Evolutionary conservation across 805 yeast genomes (phyloP), one percentile per base, ranked within the genome.

Genomic region (Lipomyces sp.): DNA sequence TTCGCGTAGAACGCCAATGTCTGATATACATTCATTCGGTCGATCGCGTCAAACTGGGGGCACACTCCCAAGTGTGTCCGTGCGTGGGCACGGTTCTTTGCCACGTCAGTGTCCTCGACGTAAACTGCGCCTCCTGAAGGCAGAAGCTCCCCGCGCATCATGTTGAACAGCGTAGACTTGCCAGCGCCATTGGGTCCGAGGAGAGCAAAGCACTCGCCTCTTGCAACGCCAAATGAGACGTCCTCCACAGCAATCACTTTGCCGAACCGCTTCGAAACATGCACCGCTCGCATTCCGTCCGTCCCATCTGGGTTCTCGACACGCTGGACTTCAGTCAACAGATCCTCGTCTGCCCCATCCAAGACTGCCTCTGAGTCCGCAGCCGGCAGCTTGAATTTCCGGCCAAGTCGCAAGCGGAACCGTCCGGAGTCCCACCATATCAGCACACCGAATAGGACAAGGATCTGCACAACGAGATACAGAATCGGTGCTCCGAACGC

Each of bases 131-230:
- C 71, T 2, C 39, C 43, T 4, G 63, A 49, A 1, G 70, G 65
- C 11, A 42, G 43, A 18, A 63, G 49, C 42, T 68, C 71, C 2
- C 71, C 71, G 4, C 71, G 63, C 44, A 68, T 63, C 66, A 68
- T 60, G 49, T 67, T 65, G 51, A 68, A 65, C 6, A 63, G 59
- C 5, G 71, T 67, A 3, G 71, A 66, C 46, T 68, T 68, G 2
- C 71, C 71, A 2, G 71, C 71, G 26, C 71, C 71, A 41, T 68
- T 68, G 1, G 71, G 71, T 0, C 71, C 71, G 24, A 68, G 60
- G 22, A 68, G 53, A 1, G 69, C 71, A 57, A 68, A 67, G 39
- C 66, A 61, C 38, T 68, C 71, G n/a, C 63, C 63, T 4, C 58
- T 56, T 33, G 50, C 51, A 22, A 68, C 68, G 6, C 67, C 68